A percentile compares a stretch with the other conserved stretches of the same genome.
phyloP scores from a whole-genome alignment of 1,284 basidiomycete species.

The Xerocomus nothofagi region DNA sequence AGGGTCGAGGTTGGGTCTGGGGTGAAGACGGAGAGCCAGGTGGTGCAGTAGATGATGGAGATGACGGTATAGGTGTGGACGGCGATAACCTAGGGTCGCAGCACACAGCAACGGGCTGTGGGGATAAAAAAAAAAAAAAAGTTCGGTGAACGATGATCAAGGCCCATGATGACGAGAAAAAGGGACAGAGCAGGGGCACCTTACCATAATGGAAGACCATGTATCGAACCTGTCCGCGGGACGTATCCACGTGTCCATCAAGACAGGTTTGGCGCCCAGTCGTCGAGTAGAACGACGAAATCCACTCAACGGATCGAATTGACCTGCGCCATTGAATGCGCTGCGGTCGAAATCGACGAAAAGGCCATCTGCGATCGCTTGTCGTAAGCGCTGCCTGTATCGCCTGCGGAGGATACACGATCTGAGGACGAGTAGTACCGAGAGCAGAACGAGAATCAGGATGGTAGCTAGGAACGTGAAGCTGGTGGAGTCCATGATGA shows the following conservation, averaged over 20 bases:
- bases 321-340: neutral
- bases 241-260: constrained; percentile 21
- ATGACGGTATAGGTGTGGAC: neutral
- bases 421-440: constrained; percentile 60
- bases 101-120: constrained; percentile 23
- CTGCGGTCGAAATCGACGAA: constrained; percentile 33
- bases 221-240: neutral
- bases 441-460: constrained; percentile 62
- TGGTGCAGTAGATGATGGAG: neutral
- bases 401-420: constrained; percentile 62
- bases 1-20: neutral
- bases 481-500: constrained; percentile 37
- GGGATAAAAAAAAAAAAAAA: too few relatives aligned
- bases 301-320: constrained; percentile 1
- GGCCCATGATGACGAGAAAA: neutral
- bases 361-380: constrained; percentile 49
- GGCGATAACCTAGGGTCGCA: constrained; percentile 1
- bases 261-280: constrained; percentile 15
- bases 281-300: constrained; percentile 7
- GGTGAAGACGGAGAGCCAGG: neutral
- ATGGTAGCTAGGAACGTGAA: constrained; percentile 73
- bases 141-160: neutral
- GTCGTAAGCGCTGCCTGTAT: constrained; percentile 50
- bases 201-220: constrained; percentile 21
- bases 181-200: neutral